Percentiles rank a stretch among this genome's conserved stretches.
Evolutionary conservation across 2,329 filamentous ascomycete genomes (phyloP).

Genomic region (Zymoseptoria passerinii): DNA sequence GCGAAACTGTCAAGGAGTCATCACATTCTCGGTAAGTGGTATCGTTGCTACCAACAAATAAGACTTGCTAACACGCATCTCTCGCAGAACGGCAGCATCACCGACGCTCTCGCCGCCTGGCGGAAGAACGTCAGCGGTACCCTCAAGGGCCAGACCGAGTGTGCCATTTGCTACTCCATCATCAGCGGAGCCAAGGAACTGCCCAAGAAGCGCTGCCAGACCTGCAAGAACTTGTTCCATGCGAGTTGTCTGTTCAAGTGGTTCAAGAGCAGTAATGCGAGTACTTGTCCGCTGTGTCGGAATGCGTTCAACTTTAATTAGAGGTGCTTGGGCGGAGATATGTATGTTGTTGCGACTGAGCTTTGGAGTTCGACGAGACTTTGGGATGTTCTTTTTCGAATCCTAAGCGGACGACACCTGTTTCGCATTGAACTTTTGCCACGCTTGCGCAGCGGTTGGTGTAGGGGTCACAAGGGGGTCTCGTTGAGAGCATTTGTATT

Average conservation of each 20-base stretch:
- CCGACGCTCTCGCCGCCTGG: conserved; percentile 80
- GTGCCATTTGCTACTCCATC: conserved; percentile 83
- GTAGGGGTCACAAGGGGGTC: too few relatives aligned
- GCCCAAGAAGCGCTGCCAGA: conserved; percentile 83
- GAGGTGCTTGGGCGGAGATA: neutral
- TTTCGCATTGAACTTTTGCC: too few relatives aligned
- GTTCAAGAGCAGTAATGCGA: conserved; percentile 90
- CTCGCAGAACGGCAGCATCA: conserved; percentile 65
- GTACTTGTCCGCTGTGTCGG: conserved; percentile 84
- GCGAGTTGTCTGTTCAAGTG: conserved; percentile 85
- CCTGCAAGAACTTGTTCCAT: conserved; percentile 93
- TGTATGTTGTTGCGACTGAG: neutral
- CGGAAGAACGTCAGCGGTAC: conserved; percentile 78
- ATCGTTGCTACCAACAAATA: neutral
- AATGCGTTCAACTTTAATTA: conserved; percentile 67
- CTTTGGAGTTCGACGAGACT: too few relatives aligned
- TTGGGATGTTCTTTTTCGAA: too few relatives aligned
- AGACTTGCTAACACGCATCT: conserved; percentile 3
- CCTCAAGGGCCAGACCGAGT: conserved; percentile 88
- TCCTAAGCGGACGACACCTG: too few relatives aligned
- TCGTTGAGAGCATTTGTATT: too few relatives aligned
- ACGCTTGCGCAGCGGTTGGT: too few relatives aligned
- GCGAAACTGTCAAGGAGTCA: conserved; percentile 78
- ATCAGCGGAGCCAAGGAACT: conserved; percentile 81
- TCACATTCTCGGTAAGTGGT: conserved; percentile 66